These are phyloP conservation scores for Trichoderma afroharzianum DNA, from an alignment of 2,329 filamentous ascomycete genomes.

Conservation along the genomic window DNA sequence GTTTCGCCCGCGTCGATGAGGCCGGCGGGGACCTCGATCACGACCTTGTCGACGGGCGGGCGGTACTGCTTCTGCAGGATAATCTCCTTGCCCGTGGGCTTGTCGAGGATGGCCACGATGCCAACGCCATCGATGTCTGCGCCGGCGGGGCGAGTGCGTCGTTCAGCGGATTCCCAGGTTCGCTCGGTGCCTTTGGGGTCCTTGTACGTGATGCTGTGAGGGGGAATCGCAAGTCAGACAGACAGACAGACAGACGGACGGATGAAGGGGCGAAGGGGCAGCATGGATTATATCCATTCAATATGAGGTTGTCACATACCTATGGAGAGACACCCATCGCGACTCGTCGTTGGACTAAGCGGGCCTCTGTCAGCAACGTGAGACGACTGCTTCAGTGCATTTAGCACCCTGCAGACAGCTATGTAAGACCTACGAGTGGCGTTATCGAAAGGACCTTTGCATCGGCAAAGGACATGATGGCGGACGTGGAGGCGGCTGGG, in stretches of 20 bases:
- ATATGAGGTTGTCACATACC: conserved; percentile 36
- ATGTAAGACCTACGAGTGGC: conserved; percentile 38
- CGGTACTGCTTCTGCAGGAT: conserved; percentile 66
- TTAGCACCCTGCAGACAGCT: background rate
- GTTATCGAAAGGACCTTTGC: conserved; percentile 43
- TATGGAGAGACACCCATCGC: conserved; percentile 57
- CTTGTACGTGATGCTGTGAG: conserved; percentile 55
- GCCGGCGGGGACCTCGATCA: conserved; percentile 63
- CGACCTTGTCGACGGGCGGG: conserved; percentile 56
- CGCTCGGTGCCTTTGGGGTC: conserved; percentile 58
- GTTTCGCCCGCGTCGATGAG: conserved; percentile 61
- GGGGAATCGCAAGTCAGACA: background rate
- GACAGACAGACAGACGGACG: background rate
- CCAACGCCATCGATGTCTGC: conserved; percentile 68
- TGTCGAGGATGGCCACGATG: conserved; percentile 65
- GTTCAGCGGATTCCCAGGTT: conserved; percentile 70
- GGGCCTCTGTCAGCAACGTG: background rate
- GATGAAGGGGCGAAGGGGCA: background rate
- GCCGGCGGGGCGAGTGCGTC: conserved; percentile 60
- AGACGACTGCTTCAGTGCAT: background rate
- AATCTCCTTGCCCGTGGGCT: conserved; percentile 50
- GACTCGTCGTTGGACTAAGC: conserved; percentile 49
- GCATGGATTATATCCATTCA: background rate
- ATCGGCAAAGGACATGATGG: conserved; percentile 40
- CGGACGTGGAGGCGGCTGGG: background rate